These are phyloP conservation scores for Fusarium marasasianum DNA, from an alignment of 2,329 filamentous ascomycete species.

Conservation along the genomic window DNA sequence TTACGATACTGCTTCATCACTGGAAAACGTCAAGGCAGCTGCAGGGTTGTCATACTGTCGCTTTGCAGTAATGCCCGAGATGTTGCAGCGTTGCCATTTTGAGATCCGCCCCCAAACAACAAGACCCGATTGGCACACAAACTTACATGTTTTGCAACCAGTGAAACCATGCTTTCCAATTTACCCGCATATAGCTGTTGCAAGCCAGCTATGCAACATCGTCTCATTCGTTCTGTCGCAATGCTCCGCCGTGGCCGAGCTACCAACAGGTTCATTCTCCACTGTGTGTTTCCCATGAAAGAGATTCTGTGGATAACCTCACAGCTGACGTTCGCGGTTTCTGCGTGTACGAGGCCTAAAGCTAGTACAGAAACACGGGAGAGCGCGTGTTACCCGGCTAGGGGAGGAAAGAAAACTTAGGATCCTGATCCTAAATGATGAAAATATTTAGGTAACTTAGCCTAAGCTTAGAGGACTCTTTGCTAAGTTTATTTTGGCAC, in stretches of 20 bases:
- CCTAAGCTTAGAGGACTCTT: background rate
- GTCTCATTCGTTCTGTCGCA: background rate
- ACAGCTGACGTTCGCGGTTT: background rate
- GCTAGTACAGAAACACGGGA: background rate
- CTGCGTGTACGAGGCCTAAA: background rate
- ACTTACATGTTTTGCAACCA: background rate
- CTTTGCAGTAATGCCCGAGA: constrained; percentile 60
- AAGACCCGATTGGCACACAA: background rate
- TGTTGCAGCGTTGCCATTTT: constrained; percentile 50
- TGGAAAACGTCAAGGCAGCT: constrained; percentile 57
- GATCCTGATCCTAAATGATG: background rate
- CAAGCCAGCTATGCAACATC: background rate
- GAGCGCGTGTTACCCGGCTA: no score
- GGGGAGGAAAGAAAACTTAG: background rate
- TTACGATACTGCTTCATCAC: constrained; percentile 31
- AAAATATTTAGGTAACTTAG: background rate
- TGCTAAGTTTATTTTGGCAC: background rate
- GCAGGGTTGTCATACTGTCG: constrained; percentile 64
- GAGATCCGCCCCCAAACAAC: constrained; percentile 50
- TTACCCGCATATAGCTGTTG: background rate
- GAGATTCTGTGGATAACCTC: background rate
- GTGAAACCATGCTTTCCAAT: background rate
- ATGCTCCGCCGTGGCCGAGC: background rate
- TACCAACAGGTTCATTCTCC: background rate
- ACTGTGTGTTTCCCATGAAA: background rate